These are phyloP conservation scores for Cinnamomum chago DNA, from an alignment of 164 flowering plant genomes.

Conservation along the genomic window DNA sequence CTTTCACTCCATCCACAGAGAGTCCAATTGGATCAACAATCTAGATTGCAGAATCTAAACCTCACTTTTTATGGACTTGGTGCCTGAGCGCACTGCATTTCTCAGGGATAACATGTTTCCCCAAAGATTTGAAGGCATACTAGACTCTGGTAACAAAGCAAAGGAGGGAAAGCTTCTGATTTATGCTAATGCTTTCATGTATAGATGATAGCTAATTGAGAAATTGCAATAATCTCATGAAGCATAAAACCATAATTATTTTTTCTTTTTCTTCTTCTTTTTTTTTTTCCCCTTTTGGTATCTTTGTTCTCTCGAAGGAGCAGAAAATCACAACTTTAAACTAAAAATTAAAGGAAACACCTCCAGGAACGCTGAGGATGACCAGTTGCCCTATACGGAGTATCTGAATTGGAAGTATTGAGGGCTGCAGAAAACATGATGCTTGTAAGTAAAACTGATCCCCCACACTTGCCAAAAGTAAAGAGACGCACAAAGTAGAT, in stretches of 20 bases:
- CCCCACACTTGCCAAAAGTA: neutral
- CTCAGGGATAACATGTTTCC: neutral
- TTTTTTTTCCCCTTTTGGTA: too few relatives aligned
- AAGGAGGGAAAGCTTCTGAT: too few relatives aligned
- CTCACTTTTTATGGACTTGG: neutral
- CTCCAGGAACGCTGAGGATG: constrained; percentile 97
- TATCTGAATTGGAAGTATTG: constrained; percentile 94
- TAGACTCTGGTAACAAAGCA: too few relatives aligned
- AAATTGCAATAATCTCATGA: too few relatives aligned
- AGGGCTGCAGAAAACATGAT: constrained; percentile 60
- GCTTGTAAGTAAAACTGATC: neutral
- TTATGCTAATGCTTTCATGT: too few relatives aligned
- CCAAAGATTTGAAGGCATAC: neutral
- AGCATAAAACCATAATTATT: too few relatives aligned
- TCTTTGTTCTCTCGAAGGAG: too few relatives aligned
- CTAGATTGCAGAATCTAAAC: neutral
- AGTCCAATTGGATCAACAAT: neutral
- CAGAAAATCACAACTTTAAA: neutral
- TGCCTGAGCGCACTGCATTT: neutral
- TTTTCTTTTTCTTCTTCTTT: too few relatives aligned
- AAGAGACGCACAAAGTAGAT: neutral
- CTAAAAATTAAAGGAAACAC: constrained; percentile 27
- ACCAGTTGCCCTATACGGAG: constrained; percentile 83
- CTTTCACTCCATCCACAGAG: neutral
- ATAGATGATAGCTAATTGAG: too few relatives aligned